Evolutionary conservation across 306 rosid genomes (phyloP), one percentile per base, ranked within the genome.

Genomic region (Quercus berberidifolia): DNA sequence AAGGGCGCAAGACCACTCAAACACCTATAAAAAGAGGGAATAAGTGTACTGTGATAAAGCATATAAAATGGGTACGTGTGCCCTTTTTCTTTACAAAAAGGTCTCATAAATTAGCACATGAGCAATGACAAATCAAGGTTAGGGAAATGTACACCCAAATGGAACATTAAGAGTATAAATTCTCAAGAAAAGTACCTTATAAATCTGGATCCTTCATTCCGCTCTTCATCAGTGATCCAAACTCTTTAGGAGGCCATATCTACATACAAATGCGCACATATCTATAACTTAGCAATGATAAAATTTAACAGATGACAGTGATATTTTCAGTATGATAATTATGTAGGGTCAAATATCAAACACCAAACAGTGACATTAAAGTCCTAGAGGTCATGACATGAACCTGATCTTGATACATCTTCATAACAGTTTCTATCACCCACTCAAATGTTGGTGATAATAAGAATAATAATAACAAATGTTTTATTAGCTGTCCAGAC

Each of bases 181-280:
- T 76, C 76, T 68, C 56, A 30, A 54, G 33, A 31, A 75, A 64
- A 67, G 78, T 74, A 87, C 83, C 86, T 87, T 63, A 85, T 55
- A 79, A 33, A 59, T 76, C 55, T 20, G 85, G 41, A 81, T 75
- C 80, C 78, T 79, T 83, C 31, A 23, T 33, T 79, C 78, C 72
- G 9, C 63, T 85, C 69, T 74, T 82, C 80, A 64, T 76, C 84
- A 92, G 64, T 11, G 88, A 85, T 80, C 98, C 98, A 85, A 91
- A 91, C 41, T 49, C 79, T 74, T 81, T 56, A 72, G 82, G 88
- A 10, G 98, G 97, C 84, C 69, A 86, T 57, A 90, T 74, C 98
- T 94, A 71, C 62, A 58, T 55, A 77, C 13, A 69, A 79, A 59
- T 28, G 21, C 83, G 12, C 54, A 65, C 58, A 79, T 8, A 33